These are phyloP conservation scores for Paramecium caudatum DNA, from an alignment of 73 alveolate genomes.

Conservation along the genomic window DNA sequence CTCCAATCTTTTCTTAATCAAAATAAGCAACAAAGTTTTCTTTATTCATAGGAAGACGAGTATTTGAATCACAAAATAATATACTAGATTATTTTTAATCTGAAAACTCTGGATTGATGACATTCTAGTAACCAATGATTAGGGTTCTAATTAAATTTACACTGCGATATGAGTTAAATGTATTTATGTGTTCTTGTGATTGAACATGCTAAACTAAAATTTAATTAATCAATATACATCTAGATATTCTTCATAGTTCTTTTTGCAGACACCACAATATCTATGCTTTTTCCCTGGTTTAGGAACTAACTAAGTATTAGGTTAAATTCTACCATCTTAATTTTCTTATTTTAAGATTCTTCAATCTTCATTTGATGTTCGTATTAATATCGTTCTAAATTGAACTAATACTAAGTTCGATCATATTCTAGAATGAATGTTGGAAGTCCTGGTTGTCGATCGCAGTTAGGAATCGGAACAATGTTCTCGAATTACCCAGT, in stretches of 20 bases:
- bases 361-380: slow-evolving; percentile 62
- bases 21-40: slow-evolving; percentile 60
- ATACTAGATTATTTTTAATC: slow-evolving; percentile 56
- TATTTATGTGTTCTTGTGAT: slow-evolving; percentile 28
- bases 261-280: slow-evolving; percentile 69
- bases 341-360: slow-evolving; percentile 18
- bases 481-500: slow-evolving; percentile 62
- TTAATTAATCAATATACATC: slow-evolving; percentile 29
- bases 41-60: slow-evolving; percentile 57
- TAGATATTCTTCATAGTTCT: slow-evolving; percentile 55
- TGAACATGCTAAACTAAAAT: slow-evolving; percentile 52
- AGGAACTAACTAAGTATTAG: slow-evolving; percentile 40
- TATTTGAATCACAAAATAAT: slow-evolving; percentile 55
- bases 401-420: slow-evolving; percentile 62
- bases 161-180: slow-evolving; percentile 40
- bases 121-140: slow-evolving; percentile 6
- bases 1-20: slow-evolving; percentile 61
- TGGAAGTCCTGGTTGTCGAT: slow-evolving; percentile 53
- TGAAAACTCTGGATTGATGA: slow-evolving; percentile 22
- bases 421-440: slow-evolving; percentile 54
- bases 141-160: slow-evolving; percentile 31
- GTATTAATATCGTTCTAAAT: slow-evolving; percentile 52
- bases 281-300: slow-evolving; percentile 68
- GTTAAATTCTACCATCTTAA: slow-evolving; percentile 16
- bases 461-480: slow-evolving; percentile 38